Conservation (phyloP, 306 rosid genomes). For the Prunus mira region DNA sequence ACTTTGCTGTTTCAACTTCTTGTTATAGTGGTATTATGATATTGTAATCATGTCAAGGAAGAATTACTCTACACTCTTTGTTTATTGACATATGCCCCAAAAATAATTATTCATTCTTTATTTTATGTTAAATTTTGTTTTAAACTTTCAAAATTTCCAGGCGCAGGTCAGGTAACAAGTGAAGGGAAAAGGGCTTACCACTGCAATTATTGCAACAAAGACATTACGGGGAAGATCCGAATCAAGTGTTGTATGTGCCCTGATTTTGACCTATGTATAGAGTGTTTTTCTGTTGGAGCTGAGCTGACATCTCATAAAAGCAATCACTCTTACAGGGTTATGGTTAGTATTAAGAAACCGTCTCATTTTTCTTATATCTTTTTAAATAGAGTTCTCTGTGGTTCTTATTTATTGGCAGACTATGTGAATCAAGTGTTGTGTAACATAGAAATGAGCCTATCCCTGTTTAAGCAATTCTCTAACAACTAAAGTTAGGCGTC, state of each 20-base stretch:
- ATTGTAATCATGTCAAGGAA: not conserved
- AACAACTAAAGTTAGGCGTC: not conserved
- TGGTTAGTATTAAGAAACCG: constrained; percentile 54
- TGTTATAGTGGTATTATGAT: not conserved
- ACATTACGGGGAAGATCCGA: constrained; percentile 89
- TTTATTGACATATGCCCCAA: not conserved
- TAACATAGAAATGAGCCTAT: not conserved
- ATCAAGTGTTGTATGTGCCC: constrained; percentile 91
- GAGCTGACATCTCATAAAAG: constrained; percentile 90
- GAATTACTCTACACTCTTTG: not conserved
- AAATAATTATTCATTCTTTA: not conserved
- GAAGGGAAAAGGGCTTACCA: constrained; percentile 92
- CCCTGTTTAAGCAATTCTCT: constrained; percentile 4
- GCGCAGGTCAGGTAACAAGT: constrained; percentile 73
- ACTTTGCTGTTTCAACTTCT: not conserved
- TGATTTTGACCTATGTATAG: constrained; percentile 93
- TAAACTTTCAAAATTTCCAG: constrained; percentile 10
- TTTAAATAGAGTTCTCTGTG: not conserved
- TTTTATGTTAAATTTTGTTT: not conserved
- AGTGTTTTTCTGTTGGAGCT: constrained; percentile 96
- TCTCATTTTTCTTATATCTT: not conserved
- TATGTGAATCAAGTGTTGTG: not conserved
- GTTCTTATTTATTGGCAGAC: not conserved
- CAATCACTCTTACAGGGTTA: constrained; percentile 85
- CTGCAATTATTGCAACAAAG: constrained; percentile 97